Conservation (phyloP, 306 rosid species). For the Styphnolobium japonicum region DNA sequence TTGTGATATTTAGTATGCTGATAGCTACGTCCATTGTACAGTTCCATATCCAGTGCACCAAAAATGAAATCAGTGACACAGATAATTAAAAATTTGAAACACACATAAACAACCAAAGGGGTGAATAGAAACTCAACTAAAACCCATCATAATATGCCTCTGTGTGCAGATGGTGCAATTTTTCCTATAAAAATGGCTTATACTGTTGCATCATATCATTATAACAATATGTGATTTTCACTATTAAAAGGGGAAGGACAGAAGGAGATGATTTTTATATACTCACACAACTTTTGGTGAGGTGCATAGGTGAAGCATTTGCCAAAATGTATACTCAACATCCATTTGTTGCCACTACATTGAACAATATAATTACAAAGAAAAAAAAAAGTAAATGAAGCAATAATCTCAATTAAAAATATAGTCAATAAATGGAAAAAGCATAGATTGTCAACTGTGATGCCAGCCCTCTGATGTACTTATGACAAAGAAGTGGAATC, state of each 20-base stretch:
- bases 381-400: constrained; percentile 4
- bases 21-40: constrained; percentile 68
- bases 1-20: constrained; percentile 99
- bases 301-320: constrained; percentile 97
- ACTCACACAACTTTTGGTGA: constrained; percentile 99
- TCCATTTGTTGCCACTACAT: constrained; percentile 99
- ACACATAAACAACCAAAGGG: not conserved
- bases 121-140: not conserved
- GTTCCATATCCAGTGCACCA: constrained; percentile 49
- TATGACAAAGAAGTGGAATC: too few species aligned
- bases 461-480: too few species aligned
- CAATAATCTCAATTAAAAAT: constrained; percentile 3
- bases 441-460: too few species aligned
- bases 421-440: not conserved
- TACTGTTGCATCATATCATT: not conserved
- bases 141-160: not conserved
- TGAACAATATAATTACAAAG: constrained; percentile 8
- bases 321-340: constrained; percentile 96
- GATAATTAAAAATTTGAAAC: constrained; percentile 3
- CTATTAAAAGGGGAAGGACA: not conserved
- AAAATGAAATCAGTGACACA: constrained; percentile 28
- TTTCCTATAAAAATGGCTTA: not conserved
- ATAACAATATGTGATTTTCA: not conserved
- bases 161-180: not conserved
- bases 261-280: not conserved